Conservation (phyloP, 2,329 filamentous ascomycete genomes). For the Aulographum hederae region DNA sequence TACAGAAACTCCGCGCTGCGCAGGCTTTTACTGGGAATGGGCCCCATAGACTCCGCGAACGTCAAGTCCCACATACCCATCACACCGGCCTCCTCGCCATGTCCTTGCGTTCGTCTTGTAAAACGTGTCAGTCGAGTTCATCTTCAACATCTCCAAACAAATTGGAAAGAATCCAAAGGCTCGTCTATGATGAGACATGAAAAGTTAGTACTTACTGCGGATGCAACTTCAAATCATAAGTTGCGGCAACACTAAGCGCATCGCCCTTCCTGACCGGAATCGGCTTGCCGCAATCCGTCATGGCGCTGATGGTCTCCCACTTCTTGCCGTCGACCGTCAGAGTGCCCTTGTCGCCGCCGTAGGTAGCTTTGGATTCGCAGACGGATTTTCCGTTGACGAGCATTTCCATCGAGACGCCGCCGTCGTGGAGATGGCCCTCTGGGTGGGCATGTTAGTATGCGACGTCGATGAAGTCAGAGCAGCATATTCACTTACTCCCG, state of each 20-base stretch:
- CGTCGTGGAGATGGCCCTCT: slow-evolving; percentile 3
- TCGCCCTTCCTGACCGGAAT: slow-evolving; percentile 3
- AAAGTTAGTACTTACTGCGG: slow-evolving; percentile 1
- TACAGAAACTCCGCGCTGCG: too few species aligned
- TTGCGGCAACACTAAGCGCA: slow-evolving; percentile 1
- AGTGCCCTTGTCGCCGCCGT: slow-evolving; percentile 1
- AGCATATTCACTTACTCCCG: neutral
- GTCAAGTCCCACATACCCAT: neutral
- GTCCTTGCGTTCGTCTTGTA: neutral
- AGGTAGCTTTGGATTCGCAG: slow-evolving; percentile 2
- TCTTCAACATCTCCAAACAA: neutral
- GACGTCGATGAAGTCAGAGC: neutral
- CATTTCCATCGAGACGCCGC: slow-evolving; percentile 1
- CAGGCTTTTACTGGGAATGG: too few species aligned
- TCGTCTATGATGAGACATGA: too few species aligned
- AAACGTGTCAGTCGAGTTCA: neutral
- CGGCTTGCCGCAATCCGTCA: slow-evolving; percentile 1
- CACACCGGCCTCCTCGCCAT: neutral
- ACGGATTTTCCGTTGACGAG: slow-evolving; percentile 1
- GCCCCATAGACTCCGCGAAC: too few species aligned
- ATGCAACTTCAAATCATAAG: slow-evolving; percentile 3
- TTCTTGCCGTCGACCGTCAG: slow-evolving; percentile 1
- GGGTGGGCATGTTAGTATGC: neutral
- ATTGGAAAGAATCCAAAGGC: neutral
- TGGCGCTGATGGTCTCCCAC: slow-evolving; percentile 3